Base-by-base conservation (phyloP, 163 green algal genomes). In the Coccomyxa subellipsoidea region DNA sequence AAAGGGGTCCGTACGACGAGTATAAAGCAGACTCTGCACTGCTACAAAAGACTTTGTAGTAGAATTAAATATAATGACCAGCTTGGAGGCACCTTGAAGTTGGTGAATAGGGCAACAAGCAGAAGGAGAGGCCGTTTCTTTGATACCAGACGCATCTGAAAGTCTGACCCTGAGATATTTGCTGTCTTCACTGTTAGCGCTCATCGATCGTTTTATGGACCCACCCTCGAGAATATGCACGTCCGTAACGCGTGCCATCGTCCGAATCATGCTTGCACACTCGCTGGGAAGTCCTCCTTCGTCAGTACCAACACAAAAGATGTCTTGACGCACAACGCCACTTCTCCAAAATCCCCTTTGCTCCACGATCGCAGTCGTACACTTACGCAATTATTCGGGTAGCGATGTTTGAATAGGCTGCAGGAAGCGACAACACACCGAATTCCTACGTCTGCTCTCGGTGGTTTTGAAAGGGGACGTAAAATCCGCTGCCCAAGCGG, bases 211-310 rank as follows among this genome's bases (percentile, higher is more conserved):
- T 8, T 36, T 4, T 18, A 23, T 34, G n/a, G 66, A 32, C 27
- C 8, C n/a, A 73, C 66, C 66, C 4, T 73, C 66, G 1, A 73
- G 66, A 8, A 36, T 18, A 23, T 73, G 66, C 66, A 73, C 66
- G 66, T 73, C 66, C 18, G 66, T 73, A 8, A 34, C 27, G 66
- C 66, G 66, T 34, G 66, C 66, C 66, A 73, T 73, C 29, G 66
- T 73, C 21, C 66, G 66, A 73, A 73, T 73, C 66, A 73, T 73
- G 66, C 66, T 73, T 32, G 66, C 66, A 35, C 29, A 18, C 29
- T 35, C 8, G 27, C 66, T 73, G 66, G 27, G 66, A 36, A 32
- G 78, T 73, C 4, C 5, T n/a, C n/a, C 32, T 32, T 73, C 66
- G 29, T 73, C 32, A 34, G 21, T 18, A 73, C n/a, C 27, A 1